Percentiles rank a stretch among this genome's conserved stretches.
phyloP scores from a whole-genome alignment of 208 protist genomes.

The Acanthamoeba divionensis region DNA sequence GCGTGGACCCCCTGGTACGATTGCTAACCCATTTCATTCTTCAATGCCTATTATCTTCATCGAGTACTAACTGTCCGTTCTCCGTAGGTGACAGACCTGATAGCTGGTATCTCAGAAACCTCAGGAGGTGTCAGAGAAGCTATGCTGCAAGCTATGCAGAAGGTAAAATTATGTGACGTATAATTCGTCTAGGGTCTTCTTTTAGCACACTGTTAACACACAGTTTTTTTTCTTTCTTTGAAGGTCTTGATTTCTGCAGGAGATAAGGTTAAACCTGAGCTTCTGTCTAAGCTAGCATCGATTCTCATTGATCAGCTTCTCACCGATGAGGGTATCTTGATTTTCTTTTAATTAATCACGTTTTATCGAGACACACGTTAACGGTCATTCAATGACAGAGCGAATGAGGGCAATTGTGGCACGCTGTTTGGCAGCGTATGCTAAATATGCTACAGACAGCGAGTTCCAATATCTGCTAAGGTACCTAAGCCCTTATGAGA shows the following conservation, averaged over 20 bases:
- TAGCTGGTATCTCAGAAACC: constrained; percentile 28
- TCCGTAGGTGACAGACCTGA: not conserved
- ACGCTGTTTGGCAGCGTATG: constrained; percentile 23
- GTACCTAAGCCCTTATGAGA: not conserved
- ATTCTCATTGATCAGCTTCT: constrained; percentile 18
- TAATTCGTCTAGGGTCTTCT: not conserved
- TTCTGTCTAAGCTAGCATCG: not conserved
- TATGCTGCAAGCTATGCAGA: constrained; percentile 42
- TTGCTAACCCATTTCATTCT: not conserved
- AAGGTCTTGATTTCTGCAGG: constrained; percentile 10
- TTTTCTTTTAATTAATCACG: not conserved
- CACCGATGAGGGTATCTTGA: not conserved
- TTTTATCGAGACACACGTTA: no score
- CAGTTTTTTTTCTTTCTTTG: no score
- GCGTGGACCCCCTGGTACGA: constrained; percentile 72
- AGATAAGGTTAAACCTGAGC: constrained; percentile 21
- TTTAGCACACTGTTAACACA: not conserved
- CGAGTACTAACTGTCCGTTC: not conserved
- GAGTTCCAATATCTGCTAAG: constrained; percentile 5
- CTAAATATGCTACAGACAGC: not conserved
- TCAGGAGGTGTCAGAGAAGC: constrained; percentile 11
- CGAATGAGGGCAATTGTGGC: not conserved
- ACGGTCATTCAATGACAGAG: constrained; percentile 4
- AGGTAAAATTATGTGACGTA: not conserved
- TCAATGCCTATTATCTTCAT: not conserved